These are phyloP conservation scores for Trichoderma citrinoviride DNA, from an alignment of 2,329 filamentous ascomycete genomes.

Conservation along the genomic window DNA sequence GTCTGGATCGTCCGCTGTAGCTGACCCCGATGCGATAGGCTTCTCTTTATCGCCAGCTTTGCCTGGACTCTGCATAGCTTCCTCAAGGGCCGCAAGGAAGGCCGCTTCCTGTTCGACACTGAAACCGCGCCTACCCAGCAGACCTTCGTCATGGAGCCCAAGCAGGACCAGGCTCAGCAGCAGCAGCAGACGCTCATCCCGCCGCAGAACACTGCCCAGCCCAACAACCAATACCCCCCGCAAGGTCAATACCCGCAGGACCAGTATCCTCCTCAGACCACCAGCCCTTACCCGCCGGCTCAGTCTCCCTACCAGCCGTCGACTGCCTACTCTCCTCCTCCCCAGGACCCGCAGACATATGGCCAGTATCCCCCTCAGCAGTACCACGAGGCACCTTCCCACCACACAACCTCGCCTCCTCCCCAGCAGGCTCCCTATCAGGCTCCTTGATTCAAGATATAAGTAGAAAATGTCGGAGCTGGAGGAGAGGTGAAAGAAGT, in stretches of 20 bases:
- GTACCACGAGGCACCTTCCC: conserved; percentile 19
- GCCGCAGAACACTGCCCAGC: conserved; percentile 20
- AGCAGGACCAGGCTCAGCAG: conserved; percentile 31
- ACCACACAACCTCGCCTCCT: neutral
- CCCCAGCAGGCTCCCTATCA: conserved; percentile 13
- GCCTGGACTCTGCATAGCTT: conserved; percentile 38
- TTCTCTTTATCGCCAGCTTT: conserved; percentile 41
- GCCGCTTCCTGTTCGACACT: conserved; percentile 33
- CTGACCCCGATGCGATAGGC: conserved; percentile 28
- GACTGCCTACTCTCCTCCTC: conserved; percentile 28
- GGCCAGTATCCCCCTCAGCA: conserved; percentile 29
- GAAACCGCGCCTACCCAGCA: conserved; percentile 23
- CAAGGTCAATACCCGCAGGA: conserved; percentile 27
- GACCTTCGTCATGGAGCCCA: conserved; percentile 37
- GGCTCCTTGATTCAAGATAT: neutral
- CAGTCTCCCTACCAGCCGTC: conserved; percentile 34
- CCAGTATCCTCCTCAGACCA: conserved; percentile 27
- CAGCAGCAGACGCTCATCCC: conserved; percentile 22
- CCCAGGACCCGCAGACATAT: conserved; percentile 27
- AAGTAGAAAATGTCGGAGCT: too few species aligned
- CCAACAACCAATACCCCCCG: conserved; percentile 21
- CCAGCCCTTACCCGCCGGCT: conserved; percentile 24
- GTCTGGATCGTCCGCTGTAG: too few species aligned
- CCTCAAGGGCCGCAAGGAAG: conserved; percentile 39
- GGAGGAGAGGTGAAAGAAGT: neutral